Evolutionary conservation across 805 yeast species (phyloP).

Genomic region (Metschnikowia drakensbergensis): DNA sequence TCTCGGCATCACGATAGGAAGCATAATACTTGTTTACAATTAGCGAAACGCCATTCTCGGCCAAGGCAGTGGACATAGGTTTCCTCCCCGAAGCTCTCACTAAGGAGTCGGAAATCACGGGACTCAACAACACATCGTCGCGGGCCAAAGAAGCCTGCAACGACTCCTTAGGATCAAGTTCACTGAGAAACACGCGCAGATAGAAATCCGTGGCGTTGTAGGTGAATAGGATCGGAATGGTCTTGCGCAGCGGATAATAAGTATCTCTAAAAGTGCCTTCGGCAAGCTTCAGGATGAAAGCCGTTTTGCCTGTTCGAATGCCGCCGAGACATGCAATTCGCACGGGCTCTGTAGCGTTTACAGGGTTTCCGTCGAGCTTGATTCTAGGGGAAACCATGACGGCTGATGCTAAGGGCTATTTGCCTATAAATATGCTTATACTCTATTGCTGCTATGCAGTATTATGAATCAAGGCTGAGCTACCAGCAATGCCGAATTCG

Average conservation of each 20-base stretch:
- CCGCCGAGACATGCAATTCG: constrained; percentile 62
- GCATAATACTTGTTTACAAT: constrained; percentile 21
- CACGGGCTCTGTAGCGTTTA: constrained; percentile 36
- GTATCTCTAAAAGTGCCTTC: constrained; percentile 56
- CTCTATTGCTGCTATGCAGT: too few relatives aligned
- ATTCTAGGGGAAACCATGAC: not conserved
- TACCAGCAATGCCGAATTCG: too few relatives aligned
- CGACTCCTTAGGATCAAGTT: constrained; percentile 13
- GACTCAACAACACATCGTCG: constrained; percentile 24
- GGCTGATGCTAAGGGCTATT: not conserved
- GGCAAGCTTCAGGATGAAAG: constrained; percentile 48
- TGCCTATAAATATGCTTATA: too few relatives aligned
- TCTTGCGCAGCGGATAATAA: constrained; percentile 68
- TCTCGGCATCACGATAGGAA: constrained; percentile 11
- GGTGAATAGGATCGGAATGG: constrained; percentile 55
- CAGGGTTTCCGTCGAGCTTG: constrained; percentile 5
- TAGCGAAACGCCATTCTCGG: not conserved
- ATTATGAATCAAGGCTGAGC: too few relatives aligned
- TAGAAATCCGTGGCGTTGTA: constrained; percentile 38
- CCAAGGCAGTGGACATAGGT: not conserved
- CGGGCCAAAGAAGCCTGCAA: constrained; percentile 13
- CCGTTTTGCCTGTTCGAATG: constrained; percentile 56
- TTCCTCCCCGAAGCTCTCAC: constrained; percentile 1
- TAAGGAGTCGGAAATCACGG: constrained; percentile 26
- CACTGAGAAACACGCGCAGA: constrained; percentile 24